Evolutionary conservation across 1,284 basidiomycete species (phyloP), one percentile per base, ranked within the genome.

Genomic region (Farysia itapuensis): DNA sequence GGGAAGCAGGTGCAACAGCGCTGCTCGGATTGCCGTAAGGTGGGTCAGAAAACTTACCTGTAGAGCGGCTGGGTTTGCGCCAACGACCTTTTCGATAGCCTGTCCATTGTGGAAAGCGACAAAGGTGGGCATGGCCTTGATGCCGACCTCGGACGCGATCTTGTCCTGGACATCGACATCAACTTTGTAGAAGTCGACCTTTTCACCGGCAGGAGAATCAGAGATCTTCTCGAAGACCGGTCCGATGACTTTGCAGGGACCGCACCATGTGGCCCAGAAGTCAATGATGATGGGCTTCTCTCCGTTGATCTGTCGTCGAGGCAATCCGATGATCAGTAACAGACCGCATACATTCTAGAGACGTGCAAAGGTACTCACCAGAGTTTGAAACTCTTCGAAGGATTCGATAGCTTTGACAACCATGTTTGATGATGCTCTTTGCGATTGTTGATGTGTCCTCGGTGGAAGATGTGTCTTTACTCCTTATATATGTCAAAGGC

Each of bases 91-190:
- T 35, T 81, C 81, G 51, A 86, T 74, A 77, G 84, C 82, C 67
- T 83, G 64, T 34, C 87, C 87, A 57, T 83, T 80, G 80, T 86
- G 82, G 82, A 84, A 89, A 25, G 83, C 80, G 44, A 84, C 78
- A 80, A 89, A 90, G 3, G 88, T 88, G 14, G 88, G 88, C 84
- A 90, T 86, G 78, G 86, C 86, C 68, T 83, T 83, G 78, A 95
- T 84, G 40, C 83, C 84, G 46, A 86, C 83, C 77, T 86, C 86
- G 70, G 83, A 77, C 7, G 81, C 79, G 57, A 83, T 78, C 56
- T 82, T 78, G 34, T 56, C 53, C 52, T 74, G 71, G 20, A 57
- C 56, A 45, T 77, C 75, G 32, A 77, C 75, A 52, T 77, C 74
- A 66, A 92, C 86, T 80, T 91, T 91, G 82, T 85, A 88, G 79